These are phyloP conservation scores for Cylindrotheca closterium DNA, from an alignment of 108 stramenopile genomes.

Conservation along the genomic window DNA sequence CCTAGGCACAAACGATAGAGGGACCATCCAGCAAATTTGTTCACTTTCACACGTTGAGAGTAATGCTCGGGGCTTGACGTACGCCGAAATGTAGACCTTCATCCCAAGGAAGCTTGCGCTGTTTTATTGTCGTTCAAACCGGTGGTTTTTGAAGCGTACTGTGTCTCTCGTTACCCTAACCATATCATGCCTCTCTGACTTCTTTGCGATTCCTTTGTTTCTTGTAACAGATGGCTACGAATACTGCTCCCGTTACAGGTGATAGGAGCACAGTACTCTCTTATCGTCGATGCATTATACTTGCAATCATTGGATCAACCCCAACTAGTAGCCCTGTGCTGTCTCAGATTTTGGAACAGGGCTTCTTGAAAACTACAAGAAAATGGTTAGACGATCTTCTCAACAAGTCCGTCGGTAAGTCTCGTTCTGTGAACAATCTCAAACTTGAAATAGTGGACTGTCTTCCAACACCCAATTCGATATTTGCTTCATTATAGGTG, in stretches of 20 bases:
- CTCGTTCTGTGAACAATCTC: background rate
- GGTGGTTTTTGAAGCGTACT: too few relatives aligned
- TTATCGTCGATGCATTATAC: constrained; percentile 60
- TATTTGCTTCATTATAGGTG: constrained; percentile 34
- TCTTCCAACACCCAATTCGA: background rate
- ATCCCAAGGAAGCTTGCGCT: too few relatives aligned
- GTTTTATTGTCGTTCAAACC: too few relatives aligned
- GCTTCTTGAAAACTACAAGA: constrained; percentile 60
- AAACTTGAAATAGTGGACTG: background rate
- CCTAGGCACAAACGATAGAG: too few relatives aligned
- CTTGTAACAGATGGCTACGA: constrained; percentile 37
- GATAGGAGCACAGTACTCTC: constrained; percentile 37
- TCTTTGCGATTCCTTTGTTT: constrained; percentile 13
- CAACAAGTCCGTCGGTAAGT: constrained; percentile 59
- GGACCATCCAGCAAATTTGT: too few relatives aligned
- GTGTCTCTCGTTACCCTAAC: too few relatives aligned
- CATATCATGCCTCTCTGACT: too few relatives aligned
- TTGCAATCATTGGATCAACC: constrained; percentile 57
- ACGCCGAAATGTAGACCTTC: too few relatives aligned
- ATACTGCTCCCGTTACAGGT: constrained; percentile 2
- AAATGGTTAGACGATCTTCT: constrained; percentile 83
- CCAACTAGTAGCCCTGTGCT: constrained; percentile 46
- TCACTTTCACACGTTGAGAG: too few relatives aligned
- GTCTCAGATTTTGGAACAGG: constrained; percentile 48
- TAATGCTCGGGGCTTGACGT: too few relatives aligned